Base-by-base conservation (phyloP, 2,329 filamentous ascomycete species). In the Pseudogymnoascus sp. region DNA sequence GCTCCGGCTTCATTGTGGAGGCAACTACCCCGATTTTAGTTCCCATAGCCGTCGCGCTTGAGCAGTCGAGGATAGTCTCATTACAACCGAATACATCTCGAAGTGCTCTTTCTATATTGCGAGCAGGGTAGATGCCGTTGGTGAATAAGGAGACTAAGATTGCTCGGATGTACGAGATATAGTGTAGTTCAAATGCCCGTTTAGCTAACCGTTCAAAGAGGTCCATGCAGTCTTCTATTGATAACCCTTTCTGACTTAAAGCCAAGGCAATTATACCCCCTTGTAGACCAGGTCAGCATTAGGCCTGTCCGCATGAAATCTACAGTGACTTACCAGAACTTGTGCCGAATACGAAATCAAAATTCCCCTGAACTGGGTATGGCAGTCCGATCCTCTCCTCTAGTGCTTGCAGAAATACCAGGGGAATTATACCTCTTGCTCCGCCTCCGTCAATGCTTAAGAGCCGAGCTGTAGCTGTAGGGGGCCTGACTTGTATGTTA, bases 401-500 rank as follows among this genome's bases (percentile, higher is more conserved):
- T 11, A 72, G 33, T 18, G 63, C 59, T 60, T 65, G 44, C 33
- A 73, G 40, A 42, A 68, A 63, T 33, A 63, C 62, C 21, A 73
- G 63, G 12, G 69, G 63, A 25, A 67, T 61, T 5, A 73, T 65
- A 10, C 66, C 70, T 31, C 66, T 62, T 7, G 65, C 66, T 44
- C 69, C 68, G 31, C 74, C 73, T 12, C 73, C 74, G 68, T 77
- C 74, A 62, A 77, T 68, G 63, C 69, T 72, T 5, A 77, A 66
- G 12, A 75, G 65, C 25, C 72, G 64, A 7, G 73, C 64, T 4
- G 71, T 69, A 42, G 73, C 71, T 3, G 74, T 76, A 6, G 70
- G 67, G 3, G 74, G 74, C 14, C 73, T 68, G 6, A 75, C 63
- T 8, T 65, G 68, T n/a, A 72, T 66, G 7, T 59, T 62, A 14